A percentile compares a stretch with the other conserved stretches of the same genome.
phyloP scores from a whole-genome alignment of 2,329 filamentous ascomycete genomes.

The Arthrobotrys megalospora region DNA sequence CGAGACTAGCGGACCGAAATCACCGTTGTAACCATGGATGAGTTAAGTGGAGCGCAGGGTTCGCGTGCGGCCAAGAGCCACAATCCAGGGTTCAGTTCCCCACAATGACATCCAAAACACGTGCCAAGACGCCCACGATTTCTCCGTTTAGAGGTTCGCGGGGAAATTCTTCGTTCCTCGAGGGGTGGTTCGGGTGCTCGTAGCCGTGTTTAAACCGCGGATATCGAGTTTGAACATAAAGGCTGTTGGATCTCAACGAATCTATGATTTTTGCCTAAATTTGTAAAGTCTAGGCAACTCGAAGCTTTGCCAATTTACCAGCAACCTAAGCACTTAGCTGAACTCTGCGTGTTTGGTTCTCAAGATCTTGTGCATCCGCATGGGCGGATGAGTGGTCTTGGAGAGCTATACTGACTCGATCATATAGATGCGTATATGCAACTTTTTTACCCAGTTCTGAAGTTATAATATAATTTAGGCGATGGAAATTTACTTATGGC shows the following conservation, averaged over 20 bases:
- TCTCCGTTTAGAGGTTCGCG: conserved; percentile 43
- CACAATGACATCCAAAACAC: conserved; percentile 15
- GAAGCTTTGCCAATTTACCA: conserved; percentile 6
- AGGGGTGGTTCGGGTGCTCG: background rate
- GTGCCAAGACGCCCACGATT: conserved; percentile 53
- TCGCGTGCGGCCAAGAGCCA: conserved; percentile 9
- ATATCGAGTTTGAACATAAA: background rate
- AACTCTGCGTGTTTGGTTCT: background rate
- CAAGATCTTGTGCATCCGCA: no score
- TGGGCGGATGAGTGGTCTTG: no score
- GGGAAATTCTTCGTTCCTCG: conserved; percentile 29
- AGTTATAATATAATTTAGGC: background rate
- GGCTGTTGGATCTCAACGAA: no score
- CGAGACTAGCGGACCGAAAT: conserved; percentile 58
- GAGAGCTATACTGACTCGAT: background rate
- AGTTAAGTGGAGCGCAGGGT: conserved; percentile 5
- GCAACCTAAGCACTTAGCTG: background rate
- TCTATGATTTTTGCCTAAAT: conserved; percentile 12
- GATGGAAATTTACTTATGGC: background rate
- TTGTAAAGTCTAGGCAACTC: background rate
- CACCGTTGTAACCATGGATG: conserved; percentile 57
- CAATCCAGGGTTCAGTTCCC: conserved; percentile 21
- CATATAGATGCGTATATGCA: conserved; percentile 4
- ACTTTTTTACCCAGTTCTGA: background rate
- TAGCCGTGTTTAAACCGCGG: conserved; percentile 35